Percentiles rank a stretch among this genome's conserved stretches.
These are phyloP conservation scores for button mushroom (Agaricus bisporus) DNA, from an alignment of 768 basidiomycete genomes.

Conservation along the genomic window DNA sequence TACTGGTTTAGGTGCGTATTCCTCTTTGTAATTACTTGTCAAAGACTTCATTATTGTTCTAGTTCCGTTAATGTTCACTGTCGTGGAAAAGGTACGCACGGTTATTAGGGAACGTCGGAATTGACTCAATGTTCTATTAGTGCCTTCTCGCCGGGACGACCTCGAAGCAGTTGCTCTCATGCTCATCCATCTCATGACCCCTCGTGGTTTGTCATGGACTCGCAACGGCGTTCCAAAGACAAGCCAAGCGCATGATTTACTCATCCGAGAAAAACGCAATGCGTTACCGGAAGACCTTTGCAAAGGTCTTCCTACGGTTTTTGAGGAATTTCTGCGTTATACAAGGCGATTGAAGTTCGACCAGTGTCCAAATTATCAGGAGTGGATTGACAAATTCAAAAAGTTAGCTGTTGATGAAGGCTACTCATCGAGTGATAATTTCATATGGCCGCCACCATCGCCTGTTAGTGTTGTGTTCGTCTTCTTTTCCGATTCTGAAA, in stretches of 20 bases:
- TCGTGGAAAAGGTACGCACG: slow-evolving; percentile 54
- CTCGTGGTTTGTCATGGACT: slow-evolving; percentile 72
- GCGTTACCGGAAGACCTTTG: slow-evolving; percentile 65
- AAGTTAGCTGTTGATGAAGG: slow-evolving; percentile 57
- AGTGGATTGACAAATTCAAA: slow-evolving; percentile 61
- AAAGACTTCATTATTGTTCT: slow-evolving; percentile 8
- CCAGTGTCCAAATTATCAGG: slow-evolving; percentile 62
- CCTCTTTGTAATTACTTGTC: background rate
- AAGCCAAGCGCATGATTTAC: slow-evolving; percentile 50
- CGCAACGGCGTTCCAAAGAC: slow-evolving; percentile 76
- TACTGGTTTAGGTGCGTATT: slow-evolving; percentile 67
- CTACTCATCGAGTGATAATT: slow-evolving; percentile 49
- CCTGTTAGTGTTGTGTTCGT: slow-evolving; percentile 17
- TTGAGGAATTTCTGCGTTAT: slow-evolving; percentile 73
- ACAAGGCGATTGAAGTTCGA: slow-evolving; percentile 62
- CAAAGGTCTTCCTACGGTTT: slow-evolving; percentile 59
- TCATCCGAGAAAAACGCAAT: slow-evolving; percentile 59
- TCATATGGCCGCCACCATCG: slow-evolving; percentile 69
- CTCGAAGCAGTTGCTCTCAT: slow-evolving; percentile 73
- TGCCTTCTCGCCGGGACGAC: slow-evolving; percentile 75
- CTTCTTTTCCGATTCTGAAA: slow-evolving; percentile 8
- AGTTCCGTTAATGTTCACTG: slow-evolving; percentile 74
- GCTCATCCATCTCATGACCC: slow-evolving; percentile 76
- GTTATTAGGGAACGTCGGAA: background rate
- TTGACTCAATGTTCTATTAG: slow-evolving; percentile 26